Evolutionary conservation across 2,329 filamentous ascomycete species (phyloP).

Genomic region (Laburnicola sp.): DNA sequence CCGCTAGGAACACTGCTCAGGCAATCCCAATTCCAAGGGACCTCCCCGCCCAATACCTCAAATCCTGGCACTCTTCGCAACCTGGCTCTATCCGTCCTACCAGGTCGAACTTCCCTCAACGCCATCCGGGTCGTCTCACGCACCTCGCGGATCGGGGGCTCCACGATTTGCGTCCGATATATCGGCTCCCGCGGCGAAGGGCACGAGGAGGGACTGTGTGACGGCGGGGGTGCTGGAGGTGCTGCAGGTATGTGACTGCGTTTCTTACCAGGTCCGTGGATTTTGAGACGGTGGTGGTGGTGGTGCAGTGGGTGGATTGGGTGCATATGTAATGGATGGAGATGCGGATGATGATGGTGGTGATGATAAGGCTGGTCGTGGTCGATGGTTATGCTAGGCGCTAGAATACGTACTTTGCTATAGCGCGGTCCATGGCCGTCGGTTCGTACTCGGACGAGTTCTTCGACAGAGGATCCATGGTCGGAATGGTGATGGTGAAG

Average conservation of each 20-base stretch:
- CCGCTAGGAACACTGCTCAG: conserved; percentile 34
- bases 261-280: conserved; percentile 29
- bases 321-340: conserved; percentile 34
- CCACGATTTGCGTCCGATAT: conserved; percentile 37
- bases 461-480: conserved; percentile 30
- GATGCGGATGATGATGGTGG: conserved; percentile 17
- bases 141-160: conserved; percentile 21
- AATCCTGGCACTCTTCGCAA: conserved; percentile 37
- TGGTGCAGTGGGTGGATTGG: conserved; percentile 23
- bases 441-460: conserved; percentile 33
- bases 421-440: conserved; percentile 19
- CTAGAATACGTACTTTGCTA: conserved; percentile 26
- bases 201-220: conserved; percentile 11
- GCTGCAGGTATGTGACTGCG: conserved; percentile 11
- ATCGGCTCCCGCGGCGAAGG: conserved; percentile 25
- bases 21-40: conserved; percentile 43
- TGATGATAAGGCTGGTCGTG: conserved; percentile 17
- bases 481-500: conserved; percentile 20
- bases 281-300: conserved; percentile 12
- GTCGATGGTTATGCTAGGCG: conserved; percentile 22
- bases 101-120: conserved; percentile 22
- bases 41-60: conserved; percentile 32
- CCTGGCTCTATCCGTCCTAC: conserved; percentile 16
- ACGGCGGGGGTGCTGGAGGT: conserved; percentile 17
- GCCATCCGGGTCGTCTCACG: conserved; percentile 32